phyloP scores from a whole-genome alignment of 768 basidiomycete genomes.

The Ramaria sp. region DNA sequence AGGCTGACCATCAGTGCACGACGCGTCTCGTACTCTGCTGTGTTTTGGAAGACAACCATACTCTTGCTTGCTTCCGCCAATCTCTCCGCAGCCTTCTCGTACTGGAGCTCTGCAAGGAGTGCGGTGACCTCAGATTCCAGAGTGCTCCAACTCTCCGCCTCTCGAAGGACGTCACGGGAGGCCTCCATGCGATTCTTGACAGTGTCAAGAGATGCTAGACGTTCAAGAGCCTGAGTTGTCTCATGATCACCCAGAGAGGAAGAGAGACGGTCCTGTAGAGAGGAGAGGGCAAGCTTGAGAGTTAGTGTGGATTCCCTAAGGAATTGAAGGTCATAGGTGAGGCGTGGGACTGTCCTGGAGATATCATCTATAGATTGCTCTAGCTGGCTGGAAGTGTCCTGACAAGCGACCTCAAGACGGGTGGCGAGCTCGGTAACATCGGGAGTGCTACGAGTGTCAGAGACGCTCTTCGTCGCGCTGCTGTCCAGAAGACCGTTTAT shows the following conservation, averaged over 20 bases:
- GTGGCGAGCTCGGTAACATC: slow-evolving; percentile 57
- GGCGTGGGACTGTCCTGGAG: slow-evolving; percentile 78
- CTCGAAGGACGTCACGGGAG: slow-evolving; percentile 78
- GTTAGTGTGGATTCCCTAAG: slow-evolving; percentile 86
- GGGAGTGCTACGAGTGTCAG: slow-evolving; percentile 10
- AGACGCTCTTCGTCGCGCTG: slow-evolving; percentile 21
- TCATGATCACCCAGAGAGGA: slow-evolving; percentile 30
- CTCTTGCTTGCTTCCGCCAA: slow-evolving; percentile 81
- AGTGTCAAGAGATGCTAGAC: slow-evolving; percentile 70
- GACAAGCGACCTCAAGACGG: slow-evolving; percentile 72
- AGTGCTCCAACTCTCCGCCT: slow-evolving; percentile 95
- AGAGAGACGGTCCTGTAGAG: slow-evolving; percentile 46
- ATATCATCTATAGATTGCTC: slow-evolving; percentile 91
- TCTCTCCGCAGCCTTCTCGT: slow-evolving; percentile 85
- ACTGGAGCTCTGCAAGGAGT: slow-evolving; percentile 62
- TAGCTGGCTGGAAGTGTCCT: slow-evolving; percentile 79
- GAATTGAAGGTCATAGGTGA: slow-evolving; percentile 94
- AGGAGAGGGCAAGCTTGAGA: slow-evolving; percentile 54
- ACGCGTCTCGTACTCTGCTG: slow-evolving; percentile 81
- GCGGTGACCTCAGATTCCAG: slow-evolving; percentile 87
- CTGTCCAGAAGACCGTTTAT: slow-evolving; percentile 51
- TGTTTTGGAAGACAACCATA: slow-evolving; percentile 89
- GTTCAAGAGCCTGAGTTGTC: slow-evolving; percentile 61
- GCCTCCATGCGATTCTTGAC: slow-evolving; percentile 83
- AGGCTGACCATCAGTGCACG: slow-evolving; percentile 81